These are phyloP conservation scores for Epichloe glyceriae DNA, from an alignment of 2,329 filamentous ascomycete genomes.

Conservation along the genomic window DNA sequence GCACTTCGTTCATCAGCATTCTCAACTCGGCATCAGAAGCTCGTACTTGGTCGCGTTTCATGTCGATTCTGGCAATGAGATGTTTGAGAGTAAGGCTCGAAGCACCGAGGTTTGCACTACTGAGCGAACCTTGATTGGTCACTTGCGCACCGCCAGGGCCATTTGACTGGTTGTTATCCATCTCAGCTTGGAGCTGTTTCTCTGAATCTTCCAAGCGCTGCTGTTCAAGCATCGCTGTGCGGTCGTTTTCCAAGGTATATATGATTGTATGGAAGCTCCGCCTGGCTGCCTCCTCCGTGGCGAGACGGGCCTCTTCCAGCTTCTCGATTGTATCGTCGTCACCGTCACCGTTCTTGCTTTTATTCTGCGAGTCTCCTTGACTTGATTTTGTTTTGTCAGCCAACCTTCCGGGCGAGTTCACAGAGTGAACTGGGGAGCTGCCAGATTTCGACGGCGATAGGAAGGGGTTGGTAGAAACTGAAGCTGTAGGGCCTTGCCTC, in stretches of 20 bases:
- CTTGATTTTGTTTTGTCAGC: conserved; percentile 37
- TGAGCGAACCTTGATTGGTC: conserved; percentile 74
- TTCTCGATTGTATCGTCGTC: conserved; percentile 80
- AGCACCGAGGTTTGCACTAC: conserved; percentile 85
- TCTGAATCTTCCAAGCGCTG: conserved; percentile 94
- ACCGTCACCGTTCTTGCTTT: conserved; percentile 46
- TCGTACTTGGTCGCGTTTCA: conserved; percentile 77
- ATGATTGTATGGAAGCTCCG: conserved; percentile 87
- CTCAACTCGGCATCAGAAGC: conserved; percentile 89
- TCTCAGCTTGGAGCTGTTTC: conserved; percentile 89
- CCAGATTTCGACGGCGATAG: conserved; percentile 59
- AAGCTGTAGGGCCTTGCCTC: conserved; percentile 36
- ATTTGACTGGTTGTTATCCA: conserved; percentile 50
- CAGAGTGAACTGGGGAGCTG: conserved; percentile 51
- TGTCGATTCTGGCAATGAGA: conserved; percentile 87
- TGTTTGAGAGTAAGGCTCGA: conserved; percentile 95
- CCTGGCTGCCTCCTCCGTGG: conserved; percentile 79
- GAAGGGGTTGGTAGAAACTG: conserved; percentile 42
- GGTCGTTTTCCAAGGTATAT: conserved; percentile 89
- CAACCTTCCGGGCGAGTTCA: conserved; percentile 46
- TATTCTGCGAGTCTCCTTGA: conserved; percentile 33
- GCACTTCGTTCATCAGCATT: conserved; percentile 88
- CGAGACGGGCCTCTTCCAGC: conserved; percentile 81
- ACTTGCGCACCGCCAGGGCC: conserved; percentile 33
- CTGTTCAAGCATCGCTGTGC: conserved; percentile 93